Evolutionary conservation across 2,329 filamentous ascomycete genomes (phyloP), one percentile per base, ranked within the genome.

Genomic region (Lachnellula hyalina): DNA sequence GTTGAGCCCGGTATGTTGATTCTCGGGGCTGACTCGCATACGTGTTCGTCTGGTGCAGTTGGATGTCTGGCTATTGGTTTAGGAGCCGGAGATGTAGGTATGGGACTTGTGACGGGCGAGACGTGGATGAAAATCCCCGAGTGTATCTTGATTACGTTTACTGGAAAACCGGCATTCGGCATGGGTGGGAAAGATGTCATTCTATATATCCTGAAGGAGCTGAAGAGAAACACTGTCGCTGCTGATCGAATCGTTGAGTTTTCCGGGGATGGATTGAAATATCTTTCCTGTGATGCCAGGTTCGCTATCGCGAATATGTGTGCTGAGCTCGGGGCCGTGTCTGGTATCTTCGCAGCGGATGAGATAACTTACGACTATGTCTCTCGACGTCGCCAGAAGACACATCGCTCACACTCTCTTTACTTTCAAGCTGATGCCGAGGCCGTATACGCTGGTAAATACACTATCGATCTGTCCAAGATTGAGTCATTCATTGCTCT

Each of bases 81-180:
- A 1, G 75, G 75, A 0, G 73, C 70, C 4, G 72, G 75, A 15
- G 75, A 77, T 57, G 74, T 77, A 1, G 72, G 70, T 7, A 70
- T 77, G 64, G 67, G 72, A 1, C 63, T 78, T 34, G 70, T 76
- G 0, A 75, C 74, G 1, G 75, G 75, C 2, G 70, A 76, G 55
- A 77, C 72, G 0, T 78, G 75, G 75, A 74, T 78, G 63, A 70
- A 70, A 23, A 68, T 77, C 0, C 75, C 75, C 0, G 74, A 77
- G 55, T 68, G 67, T 1, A 65, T 74, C 21, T 65, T 70, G 17
- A 74, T 77, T 41, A 65, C 65, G 12, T 70, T 77, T 15, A 59
- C 73, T n/a, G 71, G 70, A 4, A 59, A 65, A 7, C 73, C 71
- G 0, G 53, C 54, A 0, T 59, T 61, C 6, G 74, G 74, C 0